Base-by-base conservation (phyloP, 192 early-diverging fungal species). In the Rhizophagus clarus region DNA sequence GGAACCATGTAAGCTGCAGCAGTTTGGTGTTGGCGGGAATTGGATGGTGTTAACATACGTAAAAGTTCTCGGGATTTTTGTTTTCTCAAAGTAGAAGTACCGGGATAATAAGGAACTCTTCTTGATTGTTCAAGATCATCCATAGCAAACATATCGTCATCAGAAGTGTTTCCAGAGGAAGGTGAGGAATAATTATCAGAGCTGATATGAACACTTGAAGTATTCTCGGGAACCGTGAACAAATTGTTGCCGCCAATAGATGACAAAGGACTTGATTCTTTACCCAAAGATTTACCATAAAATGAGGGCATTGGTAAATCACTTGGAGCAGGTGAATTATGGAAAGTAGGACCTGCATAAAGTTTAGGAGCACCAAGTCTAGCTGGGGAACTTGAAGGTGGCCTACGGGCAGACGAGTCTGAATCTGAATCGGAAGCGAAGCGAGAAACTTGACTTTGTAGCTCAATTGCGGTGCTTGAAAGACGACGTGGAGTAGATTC, bases 331-430 rank as follows among this genome's bases (percentile, higher is more conserved):
- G 89, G 89, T 20, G 89, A 81, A 68, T 90, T 90, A 61, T 88
- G 85, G 80, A 90, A 90, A 20, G 87, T 87, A 28, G 89, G 88
- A 61, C 89, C 89, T 34, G 89, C 89, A 73, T 88, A 90, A 31
- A 86, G 78, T 2, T 79, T 71, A 9, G 74, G 66, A 32, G 32
- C 34, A 14, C 34, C 32, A 26, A 69, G 40, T n/a, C 68, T 68
- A 34, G 11, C 20, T 37, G 60, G 60, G 12, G 60, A 40, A 62
- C 14, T n/a, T 34, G 51, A 63, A 26, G 37, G 31, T 1, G 49
- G n/a, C 29, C 34, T 47, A 26, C 20, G 29, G 3, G 51, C 2
- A 34, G 29, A 61, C 9, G 74, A n/a, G 3, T 22, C 56, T 26
- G 31, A 40, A 61, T 76, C 74, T 0, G n/a, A 12, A 14, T 22